Evolutionary conservation across 441 rosid species (phyloP).

Genomic region (Metrosideros polymorpha): DNA sequence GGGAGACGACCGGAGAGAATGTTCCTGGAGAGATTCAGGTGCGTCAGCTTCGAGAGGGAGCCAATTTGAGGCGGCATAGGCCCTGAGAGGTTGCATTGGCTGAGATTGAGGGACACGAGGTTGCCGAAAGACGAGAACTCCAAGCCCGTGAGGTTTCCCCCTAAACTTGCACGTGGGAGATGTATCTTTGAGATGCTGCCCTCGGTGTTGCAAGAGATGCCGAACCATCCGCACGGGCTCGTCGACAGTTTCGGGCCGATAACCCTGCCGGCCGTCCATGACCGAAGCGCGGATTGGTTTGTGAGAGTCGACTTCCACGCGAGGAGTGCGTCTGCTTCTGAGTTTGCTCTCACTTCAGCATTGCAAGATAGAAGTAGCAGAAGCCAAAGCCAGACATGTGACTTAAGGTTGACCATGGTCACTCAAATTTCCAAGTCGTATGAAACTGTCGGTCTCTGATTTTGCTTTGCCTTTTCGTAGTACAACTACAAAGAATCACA

Average conservation of each 20-base stretch:
- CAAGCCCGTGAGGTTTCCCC: not conserved
- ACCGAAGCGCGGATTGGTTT: not conserved
- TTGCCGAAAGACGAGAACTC: not conserved
- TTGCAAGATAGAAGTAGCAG: not conserved
- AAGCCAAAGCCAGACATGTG: not conserved
- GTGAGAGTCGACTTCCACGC: not conserved
- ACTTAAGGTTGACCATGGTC: not conserved
- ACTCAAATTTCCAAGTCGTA: not conserved
- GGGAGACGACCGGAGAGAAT: not conserved
- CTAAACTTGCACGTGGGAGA: fast-evolving
- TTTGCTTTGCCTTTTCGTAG: not conserved
- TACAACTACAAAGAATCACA: too few relatives aligned
- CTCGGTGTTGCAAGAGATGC: fast-evolving
- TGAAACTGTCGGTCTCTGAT: not conserved
- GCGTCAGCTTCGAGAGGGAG: not conserved
- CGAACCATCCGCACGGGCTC: not conserved
- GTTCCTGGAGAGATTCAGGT: not conserved
- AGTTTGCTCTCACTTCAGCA: not conserved
- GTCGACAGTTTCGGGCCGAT: not conserved
- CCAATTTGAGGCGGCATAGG: not conserved
- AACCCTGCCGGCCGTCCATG: not conserved
- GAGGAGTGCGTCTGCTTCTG: not conserved
- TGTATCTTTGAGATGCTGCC: not conserved
- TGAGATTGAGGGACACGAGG: not conserved
- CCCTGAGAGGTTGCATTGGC: not conserved